Conservation (phyloP, 140 eudicot species). For the Oenanthe javanica region DNA sequence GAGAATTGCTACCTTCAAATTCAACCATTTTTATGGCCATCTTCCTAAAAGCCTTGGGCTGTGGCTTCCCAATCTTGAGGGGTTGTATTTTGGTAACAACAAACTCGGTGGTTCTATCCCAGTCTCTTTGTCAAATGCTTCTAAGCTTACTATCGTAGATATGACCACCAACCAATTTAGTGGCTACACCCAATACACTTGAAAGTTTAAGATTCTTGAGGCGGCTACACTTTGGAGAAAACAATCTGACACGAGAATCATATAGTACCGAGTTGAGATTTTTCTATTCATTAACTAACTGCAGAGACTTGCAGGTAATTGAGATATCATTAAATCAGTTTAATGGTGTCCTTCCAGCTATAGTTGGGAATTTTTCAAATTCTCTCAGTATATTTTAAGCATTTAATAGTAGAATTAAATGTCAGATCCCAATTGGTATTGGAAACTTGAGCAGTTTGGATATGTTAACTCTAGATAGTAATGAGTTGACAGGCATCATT, state of each 20-base stretch:
- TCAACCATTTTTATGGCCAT: slow-evolving; percentile 18
- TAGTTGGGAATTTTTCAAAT: slow-evolving; percentile 38
- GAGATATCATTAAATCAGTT: slow-evolving; percentile 23
- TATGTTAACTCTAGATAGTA: slow-evolving; percentile 11
- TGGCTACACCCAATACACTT: slow-evolving; percentile 27
- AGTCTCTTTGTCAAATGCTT: slow-evolving; percentile 28
- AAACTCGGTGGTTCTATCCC: slow-evolving; percentile 29
- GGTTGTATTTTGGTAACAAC: slow-evolving; percentile 10
- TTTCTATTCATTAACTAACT: slow-evolving; percentile 29
- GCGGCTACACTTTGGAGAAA: slow-evolving; percentile 11
- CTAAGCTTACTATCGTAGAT: slow-evolving; percentile 19
- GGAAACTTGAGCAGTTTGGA: slow-evolving; percentile 32
- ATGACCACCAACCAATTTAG: slow-evolving; percentile 25
- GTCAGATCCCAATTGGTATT: slow-evolving; percentile 32
- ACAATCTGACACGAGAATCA: slow-evolving; percentile 23
- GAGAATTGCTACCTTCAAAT: background rate
- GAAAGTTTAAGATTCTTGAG: slow-evolving; percentile 21
- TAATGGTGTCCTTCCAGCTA: slow-evolving; percentile 27
- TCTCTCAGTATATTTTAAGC: slow-evolving; percentile 22
- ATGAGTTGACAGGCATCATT: slow-evolving; percentile 29
- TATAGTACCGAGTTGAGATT: slow-evolving; percentile 17
- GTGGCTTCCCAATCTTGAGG: slow-evolving; percentile 29
- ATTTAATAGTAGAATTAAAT: slow-evolving; percentile 19
- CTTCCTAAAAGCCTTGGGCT: slow-evolving; percentile 30
- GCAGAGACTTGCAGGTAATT: slow-evolving; percentile 17